These are phyloP conservation scores for Paramecium octaurelia DNA, from an alignment of 73 alveolate species.

Conservation along the genomic window DNA sequence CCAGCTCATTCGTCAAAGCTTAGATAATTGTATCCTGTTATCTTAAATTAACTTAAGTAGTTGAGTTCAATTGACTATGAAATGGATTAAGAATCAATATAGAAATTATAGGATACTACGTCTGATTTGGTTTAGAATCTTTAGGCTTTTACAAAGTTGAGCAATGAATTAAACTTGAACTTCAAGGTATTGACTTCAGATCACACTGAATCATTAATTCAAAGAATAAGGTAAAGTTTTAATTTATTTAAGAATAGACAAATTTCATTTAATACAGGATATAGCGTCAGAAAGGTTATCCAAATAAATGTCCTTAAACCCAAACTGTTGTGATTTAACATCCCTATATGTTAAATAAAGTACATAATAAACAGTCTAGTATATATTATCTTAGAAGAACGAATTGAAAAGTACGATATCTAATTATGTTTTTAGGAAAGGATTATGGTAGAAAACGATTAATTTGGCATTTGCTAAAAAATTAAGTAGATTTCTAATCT, in stretches of 20 bases:
- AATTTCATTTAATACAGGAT: not conserved
- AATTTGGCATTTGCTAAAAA: not conserved
- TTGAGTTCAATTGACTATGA: slow-evolving; percentile 1
- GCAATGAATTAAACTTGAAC: not conserved
- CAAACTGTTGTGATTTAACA: slow-evolving; percentile 40
- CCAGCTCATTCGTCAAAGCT: slow-evolving; percentile 34
- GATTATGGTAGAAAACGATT: slow-evolving; percentile 44
- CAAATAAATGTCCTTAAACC: not conserved
- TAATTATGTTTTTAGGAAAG: not conserved
- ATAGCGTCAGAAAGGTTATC: slow-evolving; percentile 15
- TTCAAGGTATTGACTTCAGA: not conserved
- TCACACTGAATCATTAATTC: not conserved
- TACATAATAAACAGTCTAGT: not conserved
- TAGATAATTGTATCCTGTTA: not conserved
- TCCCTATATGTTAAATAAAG: not conserved
- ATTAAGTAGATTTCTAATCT: not conserved
- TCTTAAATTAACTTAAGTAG: not conserved
- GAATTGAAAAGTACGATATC: not conserved
- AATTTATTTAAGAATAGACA: not conserved
- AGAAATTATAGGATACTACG: not conserved
- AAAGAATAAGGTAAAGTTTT: slow-evolving; percentile 3
- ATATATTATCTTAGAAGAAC: not conserved
- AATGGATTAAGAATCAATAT: slow-evolving; percentile 7
- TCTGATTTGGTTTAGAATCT: not conserved
- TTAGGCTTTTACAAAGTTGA: not conserved